Evolutionary conservation across 2,329 filamentous ascomycete genomes (phyloP), one percentile per base, ranked within the genome.

Genomic region (Dothistroma septosporum): DNA sequence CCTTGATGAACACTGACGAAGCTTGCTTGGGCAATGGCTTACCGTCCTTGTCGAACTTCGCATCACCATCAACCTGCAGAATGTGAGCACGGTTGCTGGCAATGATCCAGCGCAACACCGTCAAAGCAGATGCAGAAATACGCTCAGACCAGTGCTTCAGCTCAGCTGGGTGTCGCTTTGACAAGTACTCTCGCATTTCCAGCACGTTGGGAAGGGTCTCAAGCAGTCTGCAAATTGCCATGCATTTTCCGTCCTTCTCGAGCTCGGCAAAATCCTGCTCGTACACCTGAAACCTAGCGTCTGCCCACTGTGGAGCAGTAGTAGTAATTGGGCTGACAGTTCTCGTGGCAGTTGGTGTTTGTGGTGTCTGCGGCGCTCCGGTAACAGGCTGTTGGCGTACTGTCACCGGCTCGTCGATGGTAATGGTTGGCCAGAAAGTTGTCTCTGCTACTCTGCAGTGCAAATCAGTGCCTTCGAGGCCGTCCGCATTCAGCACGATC

Each of bases 31-130:
- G 28, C 12, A 49, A 32, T 28, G 46, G 44, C 22, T 46, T 47
- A 2, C 37, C 54, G 11, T 48, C 57, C 49, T 22, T 58, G 33
- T 33, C 54, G 35, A 11, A 44, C 19, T 21, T 33, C 14, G 47
- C 56, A 54, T 63, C 46, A 12, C 72, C 75, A 48, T 87, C 85
- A 16, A 94, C 87, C 66, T 93, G 87, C 50, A 93, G 81, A 62
- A 97, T 94, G 67, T 88, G 92, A 0, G 92, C 93, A 50, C 91
- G 82, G 69, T 96, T 96, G 0, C 92, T 96, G 0, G 92, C 90
- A 60, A 97, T 85, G 62, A 96, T 90, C 92, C 92, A 97, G 55
- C 90, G 83, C 21, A 97, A 77, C 0, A 96, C 75, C 21, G 85
- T 83, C 2, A 90, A 75, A 0, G 87, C 84, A 7, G 89, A 83